Percentiles rank a stretch among this genome's conserved stretches.
Evolutionary conservation across 2,329 filamentous ascomycete species (phyloP).

Genomic region (Microcyclosporella mali): DNA sequence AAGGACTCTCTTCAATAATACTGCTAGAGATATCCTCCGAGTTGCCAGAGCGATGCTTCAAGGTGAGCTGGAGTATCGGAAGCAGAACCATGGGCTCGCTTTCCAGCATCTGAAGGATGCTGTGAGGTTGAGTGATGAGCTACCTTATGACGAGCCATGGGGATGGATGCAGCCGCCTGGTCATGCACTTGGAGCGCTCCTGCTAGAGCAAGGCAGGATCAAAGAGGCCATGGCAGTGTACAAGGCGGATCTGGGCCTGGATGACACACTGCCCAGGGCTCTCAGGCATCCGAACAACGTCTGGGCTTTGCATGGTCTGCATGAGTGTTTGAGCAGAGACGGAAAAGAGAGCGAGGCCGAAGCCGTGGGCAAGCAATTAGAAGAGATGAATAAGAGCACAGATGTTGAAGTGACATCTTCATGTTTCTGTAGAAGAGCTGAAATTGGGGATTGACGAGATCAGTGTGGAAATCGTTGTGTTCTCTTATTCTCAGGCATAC

Average conservation of each 20-base stretch:
- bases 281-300: constrained; percentile 66
- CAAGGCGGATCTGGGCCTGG: constrained; percentile 37
- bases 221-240: constrained; percentile 36
- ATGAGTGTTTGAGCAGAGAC: constrained; percentile 61
- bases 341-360: constrained; percentile 39
- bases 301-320: constrained; percentile 67
- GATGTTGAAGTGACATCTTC: constrained; percentile 55
- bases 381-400: constrained; percentile 48
- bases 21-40: constrained; percentile 55
- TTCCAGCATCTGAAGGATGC: constrained; percentile 54
- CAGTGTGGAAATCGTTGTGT: too few relatives aligned
- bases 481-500: too few relatives aligned
- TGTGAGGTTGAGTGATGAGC: constrained; percentile 52
- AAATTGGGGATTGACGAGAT: too few relatives aligned
- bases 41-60: constrained; percentile 60
- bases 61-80: constrained; percentile 67
- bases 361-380: constrained; percentile 47
- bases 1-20: constrained; percentile 65
- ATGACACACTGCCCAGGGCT: constrained; percentile 54
- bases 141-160: constrained; percentile 69
- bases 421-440: constrained; percentile 49
- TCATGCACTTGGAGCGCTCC: constrained; percentile 61
- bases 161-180: constrained; percentile 71
- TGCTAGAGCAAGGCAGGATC: constrained; percentile 55
- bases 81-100: constrained; percentile 45